Evolutionary conservation across 2,329 filamentous ascomycete genomes (phyloP).

Genomic region (Cylindrodendrum hubeiense): DNA sequence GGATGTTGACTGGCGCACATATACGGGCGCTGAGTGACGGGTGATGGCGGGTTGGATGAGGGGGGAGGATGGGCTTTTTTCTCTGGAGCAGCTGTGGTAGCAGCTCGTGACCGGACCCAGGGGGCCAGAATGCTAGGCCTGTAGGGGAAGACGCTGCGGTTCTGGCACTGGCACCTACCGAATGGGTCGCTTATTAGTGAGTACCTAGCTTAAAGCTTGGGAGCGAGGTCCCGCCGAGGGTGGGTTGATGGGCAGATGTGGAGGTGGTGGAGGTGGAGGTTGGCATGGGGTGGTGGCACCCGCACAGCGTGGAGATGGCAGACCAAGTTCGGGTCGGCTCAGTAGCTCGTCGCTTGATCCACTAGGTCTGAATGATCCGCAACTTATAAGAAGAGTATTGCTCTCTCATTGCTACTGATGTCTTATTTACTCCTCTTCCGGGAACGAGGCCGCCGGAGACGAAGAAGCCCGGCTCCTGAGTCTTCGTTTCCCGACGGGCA

Average conservation of each 20-base stretch:
- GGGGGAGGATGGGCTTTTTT: slow-evolving; percentile 32
- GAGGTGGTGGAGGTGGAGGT: slow-evolving; percentile 42
- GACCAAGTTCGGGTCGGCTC: background rate
- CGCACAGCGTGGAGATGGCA: background rate
- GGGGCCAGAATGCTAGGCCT: slow-evolving; percentile 34
- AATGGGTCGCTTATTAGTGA: slow-evolving; percentile 45
- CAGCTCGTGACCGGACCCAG: slow-evolving; percentile 42
- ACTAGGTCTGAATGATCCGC: background rate
- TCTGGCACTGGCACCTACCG: slow-evolving; percentile 38
- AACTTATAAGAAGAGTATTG: background rate
- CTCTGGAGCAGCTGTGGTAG: slow-evolving; percentile 35
- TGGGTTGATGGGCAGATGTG: slow-evolving; percentile 47
- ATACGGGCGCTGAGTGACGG: slow-evolving; percentile 10
- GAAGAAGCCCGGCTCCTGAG: background rate
- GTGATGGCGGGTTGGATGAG: slow-evolving; percentile 30
- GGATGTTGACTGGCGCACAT: slow-evolving; percentile 1
- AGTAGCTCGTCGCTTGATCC: background rate
- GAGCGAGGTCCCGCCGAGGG: slow-evolving; percentile 47
- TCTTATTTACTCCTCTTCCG: background rate
- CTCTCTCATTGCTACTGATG: background rate
- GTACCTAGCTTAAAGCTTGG: slow-evolving; percentile 40
- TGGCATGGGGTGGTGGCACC: slow-evolving; percentile 26
- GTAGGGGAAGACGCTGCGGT: slow-evolving; percentile 35
- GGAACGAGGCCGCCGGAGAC: background rate
- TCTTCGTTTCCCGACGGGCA: background rate